Evolutionary conservation across 176 grass and related monocot genomes (phyloP).

Genomic region (Elymus sibiricus): DNA sequence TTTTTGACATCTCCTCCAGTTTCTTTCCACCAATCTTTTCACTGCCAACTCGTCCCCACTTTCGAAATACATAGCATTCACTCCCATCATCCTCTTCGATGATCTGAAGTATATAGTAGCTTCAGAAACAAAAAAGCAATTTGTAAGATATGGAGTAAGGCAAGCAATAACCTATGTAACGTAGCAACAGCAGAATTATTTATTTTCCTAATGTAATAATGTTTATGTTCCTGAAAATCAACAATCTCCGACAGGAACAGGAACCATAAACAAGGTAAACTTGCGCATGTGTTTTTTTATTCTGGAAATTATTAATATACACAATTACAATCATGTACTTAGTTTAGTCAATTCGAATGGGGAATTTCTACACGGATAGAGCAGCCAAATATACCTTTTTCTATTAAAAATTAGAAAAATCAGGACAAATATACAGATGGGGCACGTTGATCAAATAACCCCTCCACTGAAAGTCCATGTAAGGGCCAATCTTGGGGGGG

Average conservation of each 20-base stretch:
- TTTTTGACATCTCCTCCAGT: slow-evolving; percentile 81
- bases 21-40: slow-evolving; percentile 83
- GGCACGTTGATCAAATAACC: background rate
- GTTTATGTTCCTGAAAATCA: background rate
- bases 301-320: background rate
- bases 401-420: background rate
- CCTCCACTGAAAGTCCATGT: background rate
- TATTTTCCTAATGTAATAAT: background rate
- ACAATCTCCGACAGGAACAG: background rate
- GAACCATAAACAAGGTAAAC: slow-evolving; percentile 16
- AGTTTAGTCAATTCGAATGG: background rate
- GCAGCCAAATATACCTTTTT: background rate
- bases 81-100: slow-evolving; percentile 90
- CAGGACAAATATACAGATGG: no score
- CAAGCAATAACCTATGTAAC: slow-evolving; percentile 10
- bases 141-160: slow-evolving; percentile 17
- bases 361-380: background rate
- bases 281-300: background rate
- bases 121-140: slow-evolving; percentile 29
- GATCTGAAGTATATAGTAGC: slow-evolving; percentile 92
- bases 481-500: no score
- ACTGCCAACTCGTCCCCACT: slow-evolving; percentile 93
- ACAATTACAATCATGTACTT: background rate
- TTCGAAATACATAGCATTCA: slow-evolving; percentile 82
- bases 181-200: background rate